Base-by-base conservation (phyloP, 148 eudicot species). In the Linanthus parryae region DNA sequence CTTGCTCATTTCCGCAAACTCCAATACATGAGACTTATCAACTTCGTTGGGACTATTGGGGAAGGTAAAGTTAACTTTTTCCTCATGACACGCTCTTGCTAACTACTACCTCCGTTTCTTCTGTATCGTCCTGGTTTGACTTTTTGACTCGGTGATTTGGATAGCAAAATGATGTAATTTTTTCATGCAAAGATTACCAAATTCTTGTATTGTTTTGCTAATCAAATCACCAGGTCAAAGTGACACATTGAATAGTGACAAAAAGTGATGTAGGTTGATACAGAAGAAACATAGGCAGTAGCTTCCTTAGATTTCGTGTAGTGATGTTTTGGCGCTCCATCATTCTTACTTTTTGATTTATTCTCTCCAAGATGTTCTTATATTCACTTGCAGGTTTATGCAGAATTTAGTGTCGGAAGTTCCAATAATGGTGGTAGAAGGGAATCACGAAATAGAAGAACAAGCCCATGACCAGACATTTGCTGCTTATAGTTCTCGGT, bases 31-130 rank as follows among this genome's bases (percentile, higher is more conserved):
- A 92, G 69, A 92, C 96, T 0, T 87, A 92, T 62, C 96, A 92
- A 63, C 99, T 86, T 24, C 90, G 99, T 18, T 92, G 99, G 99
- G 99, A 92, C 71, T 92, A 81, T 52, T 92, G 96, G 99, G 99
- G 94, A 84, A 84, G 98, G 95, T 91, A 39, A 73, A 31, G 31
- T n/a, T 56, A 23, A 29, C n/a, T n/a, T n/a, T n/a, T n/a, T n/a
- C n/a, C n/a, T n/a, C n/a, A n/a, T n/a, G n/a, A n/a, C n/a, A n/a
- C n/a, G n/a, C n/a, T n/a, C n/a, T n/a, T n/a, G n/a, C n/a, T n/a
- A n/a, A n/a, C n/a, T n/a, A n/a, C n/a, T n/a, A n/a, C n/a, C n/a
- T n/a, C n/a, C n/a, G n/a, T n/a, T n/a, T n/a, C n/a, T n/a, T n/a
- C n/a, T n/a, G n/a, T n/a, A n/a, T n/a, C n/a, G n/a, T n/a, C n/a